phyloP scores from a whole-genome alignment of 768 basidiomycete genomes.

The Trametes coccinea region DNA sequence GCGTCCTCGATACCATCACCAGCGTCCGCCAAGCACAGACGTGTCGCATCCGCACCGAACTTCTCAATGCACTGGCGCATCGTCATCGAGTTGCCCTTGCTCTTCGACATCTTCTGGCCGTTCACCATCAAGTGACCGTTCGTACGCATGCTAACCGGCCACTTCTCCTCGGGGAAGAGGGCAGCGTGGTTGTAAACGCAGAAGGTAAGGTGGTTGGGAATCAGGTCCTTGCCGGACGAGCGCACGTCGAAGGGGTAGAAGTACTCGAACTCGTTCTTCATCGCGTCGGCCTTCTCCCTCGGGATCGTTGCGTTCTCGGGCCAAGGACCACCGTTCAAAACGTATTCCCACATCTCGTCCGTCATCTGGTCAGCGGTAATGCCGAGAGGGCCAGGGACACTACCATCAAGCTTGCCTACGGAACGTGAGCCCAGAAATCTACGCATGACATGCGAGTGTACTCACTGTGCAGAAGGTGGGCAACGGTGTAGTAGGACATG shows the following conservation, averaged over 20 bases:
- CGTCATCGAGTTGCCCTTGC: slow-evolving; percentile 93
- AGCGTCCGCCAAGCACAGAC: slow-evolving; percentile 91
- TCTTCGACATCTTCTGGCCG: slow-evolving; percentile 99
- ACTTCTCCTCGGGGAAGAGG: slow-evolving; percentile 84
- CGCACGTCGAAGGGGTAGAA: slow-evolving; percentile 99
- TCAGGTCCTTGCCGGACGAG: slow-evolving; percentile 96
- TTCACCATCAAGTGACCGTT: slow-evolving; percentile 98
- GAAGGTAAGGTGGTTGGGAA: slow-evolving; percentile 95
- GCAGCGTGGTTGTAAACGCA: slow-evolving; percentile 95
- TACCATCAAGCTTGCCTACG: slow-evolving; percentile 75
- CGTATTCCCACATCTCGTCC: slow-evolving; percentile 96
- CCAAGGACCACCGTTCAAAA: slow-evolving; percentile 79
- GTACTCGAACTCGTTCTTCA: slow-evolving; percentile 92
- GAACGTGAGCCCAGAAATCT: slow-evolving; percentile 6
- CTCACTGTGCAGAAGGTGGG: slow-evolving; percentile 89
- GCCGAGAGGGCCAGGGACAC: slow-evolving; percentile 75
- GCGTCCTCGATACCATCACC: slow-evolving; percentile 98
- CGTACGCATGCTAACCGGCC: slow-evolving; percentile 89
- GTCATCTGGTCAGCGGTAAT: slow-evolving; percentile 92
- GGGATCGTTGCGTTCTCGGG: slow-evolving; percentile 65
- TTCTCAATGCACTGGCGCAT: slow-evolving; percentile 86
- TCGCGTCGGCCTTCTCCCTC: slow-evolving; percentile 74
- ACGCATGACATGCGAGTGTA: background rate
- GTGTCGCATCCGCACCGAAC: slow-evolving; percentile 95
- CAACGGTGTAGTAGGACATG: slow-evolving; percentile 96